Base-by-base conservation (phyloP, 2,329 filamentous ascomycete species). In the Claviceps quebecensis region DNA sequence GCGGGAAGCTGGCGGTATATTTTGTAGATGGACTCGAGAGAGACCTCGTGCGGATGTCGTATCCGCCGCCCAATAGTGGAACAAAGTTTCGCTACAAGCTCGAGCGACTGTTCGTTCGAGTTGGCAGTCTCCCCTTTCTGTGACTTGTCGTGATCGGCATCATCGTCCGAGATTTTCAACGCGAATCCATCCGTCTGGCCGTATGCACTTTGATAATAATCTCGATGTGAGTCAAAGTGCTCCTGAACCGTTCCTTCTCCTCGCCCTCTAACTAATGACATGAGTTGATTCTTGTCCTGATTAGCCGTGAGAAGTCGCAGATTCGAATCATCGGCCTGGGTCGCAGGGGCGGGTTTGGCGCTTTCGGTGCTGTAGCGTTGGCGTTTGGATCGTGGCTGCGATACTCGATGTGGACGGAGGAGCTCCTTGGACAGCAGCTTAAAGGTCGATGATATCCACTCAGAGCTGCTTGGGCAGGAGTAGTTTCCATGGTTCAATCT, bases 141-240 rank as follows among this genome's bases (percentile, higher is more conserved):
- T 1, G 76, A 75, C 45, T 72, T 73, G 16, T 71, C 61, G 16
- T 68, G 58, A 52, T 82, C 77, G 26, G 72, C 67, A n/a, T 59
- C 61, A 23, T 65, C 70, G 48, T 79, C 72, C 1, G 77, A 78
- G 11, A 82, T 64, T 3, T 61, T 65, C 5, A 81, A 56, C 7
- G 68, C 65, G 0, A 75, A 75, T 0, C 70, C 72, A 51, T 76
- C 69, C 1, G 74, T 62, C 7, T 66, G 67, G 8, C 78, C 77
- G 57, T 78, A 80, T 14, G 74, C 71, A 36, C 74, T 69, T 47
- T 73, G 67, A 55, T 75, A 78, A 0, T 77, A 78, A 53, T 80
- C 75, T 23, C 68, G 69, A 46, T 78, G 60, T 45, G 72, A 70
- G 37, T 73, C 65, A 43, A 81, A 64, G 54, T 80, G 72, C 29